A percentile compares a stretch with the other conserved stretches of the same genome.
These are phyloP conservation scores for Penicillium coffeae DNA, from an alignment of 495 filamentous ascomycete species.

Conservation along the genomic window DNA sequence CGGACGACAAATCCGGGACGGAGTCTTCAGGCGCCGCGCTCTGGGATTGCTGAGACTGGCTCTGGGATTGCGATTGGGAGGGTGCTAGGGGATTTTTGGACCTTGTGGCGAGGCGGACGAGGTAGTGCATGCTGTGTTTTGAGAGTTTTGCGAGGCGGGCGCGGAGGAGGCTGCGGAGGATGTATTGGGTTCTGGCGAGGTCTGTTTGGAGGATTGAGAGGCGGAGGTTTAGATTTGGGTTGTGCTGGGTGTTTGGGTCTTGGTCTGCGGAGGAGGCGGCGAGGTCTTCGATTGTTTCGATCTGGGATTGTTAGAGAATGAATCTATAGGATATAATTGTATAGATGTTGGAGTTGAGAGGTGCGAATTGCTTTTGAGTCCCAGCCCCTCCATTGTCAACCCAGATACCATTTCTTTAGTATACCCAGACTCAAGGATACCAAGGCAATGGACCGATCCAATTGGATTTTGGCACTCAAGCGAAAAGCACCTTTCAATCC, in stretches of 20 bases:
- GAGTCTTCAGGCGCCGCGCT: slow-evolving; percentile 31
- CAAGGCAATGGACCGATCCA: too few species aligned
- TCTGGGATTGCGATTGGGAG: slow-evolving; percentile 50
- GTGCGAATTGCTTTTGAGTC: too few species aligned
- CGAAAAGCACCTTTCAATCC: too few species aligned
- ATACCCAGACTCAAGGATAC: too few species aligned
- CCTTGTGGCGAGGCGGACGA: slow-evolving; percentile 30
- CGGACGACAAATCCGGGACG: slow-evolving; percentile 35
- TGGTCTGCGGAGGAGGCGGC: slow-evolving; percentile 48
- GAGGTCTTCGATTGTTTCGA: slow-evolving; percentile 69
- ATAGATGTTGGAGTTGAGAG: too few species aligned
- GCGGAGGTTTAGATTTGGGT: slow-evolving; percentile 82
- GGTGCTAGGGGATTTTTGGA: slow-evolving; percentile 60
- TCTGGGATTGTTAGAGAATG: slow-evolving; percentile 34
- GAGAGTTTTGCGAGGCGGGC: slow-evolving; percentile 75
- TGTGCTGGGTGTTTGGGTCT: slow-evolving; percentile 56
- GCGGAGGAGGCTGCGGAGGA: slow-evolving; percentile 79
- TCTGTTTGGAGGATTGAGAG: slow-evolving; percentile 97
- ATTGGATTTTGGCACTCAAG: too few species aligned
- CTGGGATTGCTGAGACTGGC: slow-evolving; percentile 14
- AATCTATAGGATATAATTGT: background rate
- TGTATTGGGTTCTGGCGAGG: slow-evolving; percentile 86
- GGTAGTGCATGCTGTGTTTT: slow-evolving; percentile 42
- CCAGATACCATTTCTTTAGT: too few species aligned
- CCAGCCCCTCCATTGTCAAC: too few species aligned